Evolutionary conservation across 192 early-diverging fungal species (phyloP), one percentile per base, ranked within the genome.

Genomic region (Cladochytrium replicatum): DNA sequence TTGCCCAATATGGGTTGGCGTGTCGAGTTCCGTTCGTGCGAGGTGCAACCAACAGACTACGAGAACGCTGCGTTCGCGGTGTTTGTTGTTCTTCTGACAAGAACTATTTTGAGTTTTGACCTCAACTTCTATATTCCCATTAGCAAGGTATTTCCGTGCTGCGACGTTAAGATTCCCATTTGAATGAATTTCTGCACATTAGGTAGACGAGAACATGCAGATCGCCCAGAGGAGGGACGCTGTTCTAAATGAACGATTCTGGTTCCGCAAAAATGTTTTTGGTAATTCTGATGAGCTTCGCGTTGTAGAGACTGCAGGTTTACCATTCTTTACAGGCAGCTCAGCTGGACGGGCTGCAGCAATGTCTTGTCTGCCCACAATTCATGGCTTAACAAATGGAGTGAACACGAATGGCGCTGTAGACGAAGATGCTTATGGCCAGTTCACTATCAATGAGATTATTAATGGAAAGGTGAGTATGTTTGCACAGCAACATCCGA

Each of bases 101-200:
- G 93, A 17, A 85, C 85, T 7, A 81, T 99, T 41, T 69, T 93
- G 29, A 80, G 81, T 48, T 93, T 87, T 58, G 78, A 84, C 46
- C 75, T 94, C 50, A 93, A 96, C 69, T 82, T 99, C 55, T 99
- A 99, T 74, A 88, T 93, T 46, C 91, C 93, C 1, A 75, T 99
- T 21, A 87, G 87, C 46, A 90, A 93, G 74, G 87, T 88, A 63
- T 29, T 11, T 21, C 17, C 22, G 37, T 38, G 4, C 28, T 4
- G 19, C 6, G 41, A 7, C 15, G 6, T 7, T 15, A 15, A 19
- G 41, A 15, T 7, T n/a, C 9, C 15, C 9, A 15, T 13, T 43
- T 19, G 7, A 8, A 15, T n/a, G 6, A 6, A 15, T 8, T 22
- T 43, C 15, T 7, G 19, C 15, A 19, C 6, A 15, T 21, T 13